Evolutionary conservation across 257 asterid species (phyloP), one percentile per base, ranked within the genome.

Genomic region (Penstemon newberryi): DNA sequence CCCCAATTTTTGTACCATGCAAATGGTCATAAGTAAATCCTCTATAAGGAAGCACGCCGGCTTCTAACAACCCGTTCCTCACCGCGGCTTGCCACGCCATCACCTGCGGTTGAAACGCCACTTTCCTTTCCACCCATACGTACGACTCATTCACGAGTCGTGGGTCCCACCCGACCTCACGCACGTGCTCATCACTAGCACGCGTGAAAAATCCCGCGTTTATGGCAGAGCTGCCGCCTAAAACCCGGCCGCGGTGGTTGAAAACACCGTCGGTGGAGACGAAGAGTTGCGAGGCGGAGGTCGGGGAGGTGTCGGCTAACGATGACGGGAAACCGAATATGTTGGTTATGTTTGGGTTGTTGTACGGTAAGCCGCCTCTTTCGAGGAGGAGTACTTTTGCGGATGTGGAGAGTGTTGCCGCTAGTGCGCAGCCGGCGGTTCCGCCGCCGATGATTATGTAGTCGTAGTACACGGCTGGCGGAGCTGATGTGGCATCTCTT

Each of bases 361-460:
- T 77, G 62, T 92, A 92, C 0, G 98, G 96, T 9, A 89, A 70
- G 6, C 88, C 95, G 44, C 98, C 98, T 44, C 98, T 68, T 75
- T 92, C 98, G 7, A 92, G 81, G 38, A 92, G 60, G 0, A 87
- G 69, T 4, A 92, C 96, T n/a, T 37, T 80, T 3, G 91, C 78
- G 11, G 80, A 36, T 64, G 81, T 73, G 4, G 98, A 92, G 15
- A 89, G 89, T 4, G 96, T 89, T 1, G 96, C 92, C 1, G 96
- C 92, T 49, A 89, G 64, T 0, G 89, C 87, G 74, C 96, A 89
- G 1, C 98, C 98, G 5, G 91, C 82, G 4, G 96, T 83, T 33
- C 98, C 96, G 5, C 96, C 96, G 0, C 98, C 96, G 44, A 87
- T 25, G 6, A 92, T 45, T 40, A 92, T 92, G 83, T 92, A 89